Conservation (phyloP, 129 eudicot genomes). For the Artemisia argyi region DNA sequence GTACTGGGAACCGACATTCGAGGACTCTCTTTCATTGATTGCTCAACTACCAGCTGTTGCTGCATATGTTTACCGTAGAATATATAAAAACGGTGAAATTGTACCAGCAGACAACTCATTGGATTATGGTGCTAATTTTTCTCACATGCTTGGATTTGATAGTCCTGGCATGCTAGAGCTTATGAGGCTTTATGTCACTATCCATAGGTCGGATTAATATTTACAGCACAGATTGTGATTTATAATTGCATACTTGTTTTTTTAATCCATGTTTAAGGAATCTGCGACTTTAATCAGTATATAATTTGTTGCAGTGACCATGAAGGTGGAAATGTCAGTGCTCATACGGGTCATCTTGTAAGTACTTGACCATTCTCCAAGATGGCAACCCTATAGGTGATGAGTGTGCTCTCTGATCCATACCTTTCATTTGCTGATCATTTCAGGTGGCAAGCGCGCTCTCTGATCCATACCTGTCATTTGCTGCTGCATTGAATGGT, state of each 20-base stretch:
- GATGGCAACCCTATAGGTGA: too few relatives aligned
- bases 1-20: slow-evolving; percentile 97
- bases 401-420: not conserved
- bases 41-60: slow-evolving; percentile 96
- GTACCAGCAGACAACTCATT: slow-evolving; percentile 76
- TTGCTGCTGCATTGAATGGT: slow-evolving; percentile 99
- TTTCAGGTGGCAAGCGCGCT: slow-evolving; percentile 95
- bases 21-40: slow-evolving; percentile 88
- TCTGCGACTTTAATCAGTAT: not conserved
- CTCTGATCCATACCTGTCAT: slow-evolving; percentile 97
- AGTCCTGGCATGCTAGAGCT: slow-evolving; percentile 91
- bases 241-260: not conserved
- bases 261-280: slow-evolving; percentile 12
- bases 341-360: slow-evolving; percentile 99
- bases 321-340: slow-evolving; percentile 99
- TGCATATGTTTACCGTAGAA: slow-evolving; percentile 92
- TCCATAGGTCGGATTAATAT: slow-evolving; percentile 62
- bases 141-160: slow-evolving; percentile 96
- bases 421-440: slow-evolving; percentile 2
- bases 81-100: slow-evolving; percentile 77
- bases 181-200: slow-evolving; percentile 94
- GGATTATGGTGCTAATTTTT: slow-evolving; percentile 95
- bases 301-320: slow-evolving; percentile 75
- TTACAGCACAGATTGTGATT: not conserved
- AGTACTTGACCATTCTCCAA: slow-evolving; percentile 24